A percentile compares a stretch with the other conserved stretches of the same genome.
Evolutionary conservation across 106 monocot species (phyloP).

Genomic region (Platanthera guangdongensis): DNA sequence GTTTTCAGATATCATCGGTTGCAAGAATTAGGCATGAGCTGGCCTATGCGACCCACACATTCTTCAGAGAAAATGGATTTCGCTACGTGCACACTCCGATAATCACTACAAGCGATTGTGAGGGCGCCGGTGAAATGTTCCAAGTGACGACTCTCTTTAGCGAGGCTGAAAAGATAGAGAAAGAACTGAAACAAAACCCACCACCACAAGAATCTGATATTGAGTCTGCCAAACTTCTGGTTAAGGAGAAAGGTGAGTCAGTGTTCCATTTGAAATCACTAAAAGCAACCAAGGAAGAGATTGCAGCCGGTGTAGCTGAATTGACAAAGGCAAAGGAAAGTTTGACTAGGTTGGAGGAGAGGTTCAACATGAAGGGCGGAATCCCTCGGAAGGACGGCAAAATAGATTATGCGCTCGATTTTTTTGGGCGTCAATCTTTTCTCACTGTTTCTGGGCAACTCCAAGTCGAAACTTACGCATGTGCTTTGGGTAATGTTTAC

Average conservation of each 20-base stretch:
- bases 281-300: slow-evolving; percentile 54
- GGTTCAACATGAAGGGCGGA: slow-evolving; percentile 68
- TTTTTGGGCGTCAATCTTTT: slow-evolving; percentile 86
- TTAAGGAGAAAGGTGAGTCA: slow-evolving; percentile 63
- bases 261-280: slow-evolving; percentile 56
- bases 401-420: slow-evolving; percentile 64
- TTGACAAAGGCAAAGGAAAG: slow-evolving; percentile 63
- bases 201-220: slow-evolving; percentile 71
- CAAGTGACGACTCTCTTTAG: slow-evolving; percentile 83
- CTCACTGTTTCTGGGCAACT: slow-evolving; percentile 87
- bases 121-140: slow-evolving; percentile 94
- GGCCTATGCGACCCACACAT: slow-evolving; percentile 78
- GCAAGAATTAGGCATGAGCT: slow-evolving; percentile 75
- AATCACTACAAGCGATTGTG: slow-evolving; percentile 90
- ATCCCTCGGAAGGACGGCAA: slow-evolving; percentile 61
- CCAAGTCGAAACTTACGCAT: slow-evolving; percentile 89
- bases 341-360: slow-evolving; percentile 63
- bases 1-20: slow-evolving; percentile 70
- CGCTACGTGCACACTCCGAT: slow-evolving; percentile 89
- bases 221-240: slow-evolving; percentile 48
- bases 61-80: slow-evolving; percentile 73
- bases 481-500: slow-evolving; percentile 89
- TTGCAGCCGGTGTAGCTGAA: slow-evolving; percentile 49
- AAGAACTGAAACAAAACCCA: slow-evolving; percentile 66
- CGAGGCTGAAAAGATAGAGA: slow-evolving; percentile 71